Conservation (phyloP, 805 yeast genomes). For the Kuraishia cidri region DNA sequence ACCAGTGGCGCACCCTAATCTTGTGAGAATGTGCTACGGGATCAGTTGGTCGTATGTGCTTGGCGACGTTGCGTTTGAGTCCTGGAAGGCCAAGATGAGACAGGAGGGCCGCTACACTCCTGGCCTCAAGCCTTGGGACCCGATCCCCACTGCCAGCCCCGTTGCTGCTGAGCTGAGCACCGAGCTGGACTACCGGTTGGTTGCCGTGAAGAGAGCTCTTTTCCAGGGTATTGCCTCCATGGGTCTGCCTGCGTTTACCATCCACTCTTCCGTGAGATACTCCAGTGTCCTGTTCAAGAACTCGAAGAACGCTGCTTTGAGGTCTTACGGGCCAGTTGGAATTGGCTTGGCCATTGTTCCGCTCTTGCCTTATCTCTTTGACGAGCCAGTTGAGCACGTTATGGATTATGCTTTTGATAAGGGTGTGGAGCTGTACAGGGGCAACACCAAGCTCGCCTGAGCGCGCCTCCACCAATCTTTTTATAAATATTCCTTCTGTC, state of each 20-base stretch:
- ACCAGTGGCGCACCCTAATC: constrained; percentile 63
- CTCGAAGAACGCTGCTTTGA: constrained; percentile 33
- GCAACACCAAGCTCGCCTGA: background rate
- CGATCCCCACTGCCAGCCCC: constrained; percentile 29
- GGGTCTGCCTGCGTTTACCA: constrained; percentile 84
- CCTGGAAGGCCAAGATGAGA: constrained; percentile 63
- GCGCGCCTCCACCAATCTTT: background rate
- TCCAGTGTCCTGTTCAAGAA: constrained; percentile 56
- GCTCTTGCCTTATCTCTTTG: constrained; percentile 66
- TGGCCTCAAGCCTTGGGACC: constrained; percentile 63
- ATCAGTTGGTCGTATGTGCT: constrained; percentile 68
- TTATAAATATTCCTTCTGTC: too few species aligned
- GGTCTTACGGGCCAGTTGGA: constrained; percentile 71
- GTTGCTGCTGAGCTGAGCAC: constrained; percentile 24
- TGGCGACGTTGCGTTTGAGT: constrained; percentile 67
- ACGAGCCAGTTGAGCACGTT: constrained; percentile 71
- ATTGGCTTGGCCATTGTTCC: constrained; percentile 74
- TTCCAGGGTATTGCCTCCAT: constrained; percentile 79
- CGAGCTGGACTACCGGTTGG: constrained; percentile 60
- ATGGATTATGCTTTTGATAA: constrained; percentile 53
- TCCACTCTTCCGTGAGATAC: constrained; percentile 68
- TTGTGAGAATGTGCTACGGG: constrained; percentile 63
- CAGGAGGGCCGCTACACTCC: constrained; percentile 55
- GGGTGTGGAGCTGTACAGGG: constrained; percentile 24
- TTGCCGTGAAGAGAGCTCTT: constrained; percentile 60